These are phyloP conservation scores for Xylaria acuta DNA, from an alignment of 495 filamentous ascomycete species.

Conservation along the genomic window DNA sequence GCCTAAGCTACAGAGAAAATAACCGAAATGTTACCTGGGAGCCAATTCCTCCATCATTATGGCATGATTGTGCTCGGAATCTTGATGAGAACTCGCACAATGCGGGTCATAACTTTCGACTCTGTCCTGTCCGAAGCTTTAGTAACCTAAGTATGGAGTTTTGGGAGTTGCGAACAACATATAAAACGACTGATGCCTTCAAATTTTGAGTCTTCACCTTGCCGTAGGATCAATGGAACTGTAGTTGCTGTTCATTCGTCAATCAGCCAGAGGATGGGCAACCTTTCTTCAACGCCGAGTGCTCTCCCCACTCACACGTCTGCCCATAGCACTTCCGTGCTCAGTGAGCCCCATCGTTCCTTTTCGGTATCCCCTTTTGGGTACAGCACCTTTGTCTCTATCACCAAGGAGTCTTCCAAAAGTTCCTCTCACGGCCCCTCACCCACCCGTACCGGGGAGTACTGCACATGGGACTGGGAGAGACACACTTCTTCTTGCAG, in stretches of 20 bases:
- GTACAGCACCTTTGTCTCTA: constrained; percentile 15
- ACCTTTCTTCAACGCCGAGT: constrained; percentile 8
- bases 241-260: background rate
- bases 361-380: constrained; percentile 16
- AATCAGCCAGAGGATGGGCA: constrained; percentile 20
- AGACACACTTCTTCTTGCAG: constrained; percentile 14
- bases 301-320: constrained; percentile 5
- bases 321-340: background rate
- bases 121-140: background rate
- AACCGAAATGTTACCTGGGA: background rate
- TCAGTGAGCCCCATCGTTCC: background rate
- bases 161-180: background rate
- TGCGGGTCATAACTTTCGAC: background rate
- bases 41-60: background rate
- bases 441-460: constrained; percentile 7
- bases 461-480: constrained; percentile 21
- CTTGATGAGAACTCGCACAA: background rate
- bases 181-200: background rate
- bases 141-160: no score
- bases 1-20: background rate
- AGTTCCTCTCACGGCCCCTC: background rate
- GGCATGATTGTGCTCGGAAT: background rate
- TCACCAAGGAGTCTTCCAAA: constrained; percentile 9
- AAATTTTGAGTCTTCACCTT: background rate
- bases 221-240: background rate